Conservation (phyloP, 2,329 filamentous ascomycete genomes). For the Fusarium poae region DNA sequence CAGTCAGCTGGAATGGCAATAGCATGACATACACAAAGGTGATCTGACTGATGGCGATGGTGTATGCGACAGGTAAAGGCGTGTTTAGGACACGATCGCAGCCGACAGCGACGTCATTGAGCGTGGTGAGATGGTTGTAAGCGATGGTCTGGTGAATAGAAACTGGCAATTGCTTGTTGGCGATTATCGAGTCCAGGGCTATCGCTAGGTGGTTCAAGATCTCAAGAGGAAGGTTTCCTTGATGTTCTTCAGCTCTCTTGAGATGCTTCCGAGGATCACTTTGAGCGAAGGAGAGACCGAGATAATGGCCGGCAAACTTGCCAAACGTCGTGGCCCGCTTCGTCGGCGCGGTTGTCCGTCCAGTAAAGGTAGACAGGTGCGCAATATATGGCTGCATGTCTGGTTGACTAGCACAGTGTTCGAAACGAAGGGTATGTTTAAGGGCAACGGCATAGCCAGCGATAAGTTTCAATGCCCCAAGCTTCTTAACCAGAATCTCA, state of each 20-base stretch:
- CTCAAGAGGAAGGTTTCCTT: conserved; percentile 85
- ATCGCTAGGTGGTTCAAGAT: conserved; percentile 79
- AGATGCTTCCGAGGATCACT: conserved; percentile 83
- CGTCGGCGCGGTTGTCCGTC: conserved; percentile 61
- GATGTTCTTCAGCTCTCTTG: conserved; percentile 77
- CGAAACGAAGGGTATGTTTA: conserved; percentile 86
- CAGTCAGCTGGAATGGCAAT: conserved; percentile 82
- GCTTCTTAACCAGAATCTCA: conserved; percentile 76
- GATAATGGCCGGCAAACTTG: conserved; percentile 76
- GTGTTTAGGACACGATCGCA: conserved; percentile 85
- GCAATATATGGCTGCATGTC: conserved; percentile 77
- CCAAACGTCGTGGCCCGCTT: conserved; percentile 61
- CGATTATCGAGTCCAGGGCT: conserved; percentile 72
- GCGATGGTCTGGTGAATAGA: conserved; percentile 71
- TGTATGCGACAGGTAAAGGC: conserved; percentile 84
- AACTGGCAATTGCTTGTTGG: conserved; percentile 66
- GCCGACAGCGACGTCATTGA: conserved; percentile 79
- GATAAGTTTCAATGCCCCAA: conserved; percentile 81
- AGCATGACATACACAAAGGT: conserved; percentile 86
- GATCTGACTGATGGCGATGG: conserved; percentile 86
- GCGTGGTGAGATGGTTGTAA: conserved; percentile 70
- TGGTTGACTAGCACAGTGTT: conserved; percentile 81
- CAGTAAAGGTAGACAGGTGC: conserved; percentile 78
- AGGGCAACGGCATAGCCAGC: conserved; percentile 80
- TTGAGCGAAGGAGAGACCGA: conserved; percentile 80